Evolutionary conservation across 169 alveolate genomes (phyloP).

Genomic region (Perkinsus olseni): DNA sequence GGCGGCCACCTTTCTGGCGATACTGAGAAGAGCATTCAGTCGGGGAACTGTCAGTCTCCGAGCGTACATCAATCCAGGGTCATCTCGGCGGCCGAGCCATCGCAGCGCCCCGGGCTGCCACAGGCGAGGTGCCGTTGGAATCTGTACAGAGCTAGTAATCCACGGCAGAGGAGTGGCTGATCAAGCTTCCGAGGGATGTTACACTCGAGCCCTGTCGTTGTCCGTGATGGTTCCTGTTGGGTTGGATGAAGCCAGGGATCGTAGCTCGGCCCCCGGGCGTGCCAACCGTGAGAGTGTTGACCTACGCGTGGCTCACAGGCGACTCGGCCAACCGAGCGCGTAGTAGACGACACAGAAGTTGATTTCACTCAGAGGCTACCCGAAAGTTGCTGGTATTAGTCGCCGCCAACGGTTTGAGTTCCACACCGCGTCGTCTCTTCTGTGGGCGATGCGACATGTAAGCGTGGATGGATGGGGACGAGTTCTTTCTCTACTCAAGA

Average conservation of each 20-base stretch:
- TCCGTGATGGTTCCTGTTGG: too few species aligned
- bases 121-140: background rate
- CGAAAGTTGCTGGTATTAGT: background rate
- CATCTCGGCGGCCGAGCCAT: background rate
- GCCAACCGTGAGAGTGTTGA: too few species aligned
- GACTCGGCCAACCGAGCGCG: too few species aligned
- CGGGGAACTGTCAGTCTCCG: background rate
- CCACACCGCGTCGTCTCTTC: background rate
- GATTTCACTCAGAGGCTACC: background rate
- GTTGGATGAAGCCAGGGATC: too few species aligned
- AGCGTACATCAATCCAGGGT: background rate
- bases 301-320: too few species aligned
- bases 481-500: too few species aligned
- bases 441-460: background rate
- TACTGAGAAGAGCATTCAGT: background rate
- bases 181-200: too few species aligned
- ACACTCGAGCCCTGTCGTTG: too few species aligned
- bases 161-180: too few species aligned
- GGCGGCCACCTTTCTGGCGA: background rate
- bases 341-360: too few species aligned
- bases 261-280: too few species aligned
- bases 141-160: background rate
- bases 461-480: too few species aligned
- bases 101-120: background rate
- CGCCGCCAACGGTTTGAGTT: background rate